Conservation (phyloP, 345 rosid species). For the Lepidium aucheri region DNA sequence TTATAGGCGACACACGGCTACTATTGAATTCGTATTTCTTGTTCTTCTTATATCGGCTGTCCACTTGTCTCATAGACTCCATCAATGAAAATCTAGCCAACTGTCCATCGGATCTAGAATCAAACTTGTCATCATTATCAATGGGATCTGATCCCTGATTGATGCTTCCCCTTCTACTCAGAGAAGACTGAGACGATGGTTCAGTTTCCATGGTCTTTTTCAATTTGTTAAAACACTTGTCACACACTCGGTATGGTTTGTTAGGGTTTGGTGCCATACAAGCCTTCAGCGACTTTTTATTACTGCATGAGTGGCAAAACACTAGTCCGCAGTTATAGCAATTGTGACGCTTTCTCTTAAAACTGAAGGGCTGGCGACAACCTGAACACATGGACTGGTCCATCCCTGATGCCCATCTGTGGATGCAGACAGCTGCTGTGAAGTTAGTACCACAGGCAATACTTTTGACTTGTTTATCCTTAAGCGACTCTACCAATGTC, state of each 20-base stretch:
- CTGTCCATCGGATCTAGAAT: conserved; percentile 65
- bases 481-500: conserved; percentile 67
- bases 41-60: conserved; percentile 63
- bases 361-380: conserved; percentile 85
- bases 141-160: conserved; percentile 50
- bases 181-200: conserved; percentile 54
- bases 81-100: conserved; percentile 77
- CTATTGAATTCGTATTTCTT: conserved; percentile 88
- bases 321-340: conserved; percentile 83
- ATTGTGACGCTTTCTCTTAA: conserved; percentile 66
- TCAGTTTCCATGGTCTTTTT: conserved; percentile 67
- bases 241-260: conserved; percentile 92
- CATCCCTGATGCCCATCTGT: conserved; percentile 89
- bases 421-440: conserved; percentile 95
- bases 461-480: conserved; percentile 96
- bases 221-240: conserved; percentile 71
- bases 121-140: conserved; percentile 81
- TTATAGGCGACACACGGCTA: conserved; percentile 94
- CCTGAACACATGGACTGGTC: conserved; percentile 99
- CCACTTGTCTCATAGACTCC: conserved; percentile 80
- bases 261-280: conserved; percentile 97
- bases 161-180: conserved; percentile 69
- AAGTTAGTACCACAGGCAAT: conserved; percentile 88
- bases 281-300: conserved; percentile 83
- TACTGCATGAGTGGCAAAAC: conserved; percentile 92